Evolutionary conservation across 2,329 filamentous ascomycete species (phyloP), one percentile per base, ranked within the genome.

Genomic region (Verticillium albo-atrum): DNA sequence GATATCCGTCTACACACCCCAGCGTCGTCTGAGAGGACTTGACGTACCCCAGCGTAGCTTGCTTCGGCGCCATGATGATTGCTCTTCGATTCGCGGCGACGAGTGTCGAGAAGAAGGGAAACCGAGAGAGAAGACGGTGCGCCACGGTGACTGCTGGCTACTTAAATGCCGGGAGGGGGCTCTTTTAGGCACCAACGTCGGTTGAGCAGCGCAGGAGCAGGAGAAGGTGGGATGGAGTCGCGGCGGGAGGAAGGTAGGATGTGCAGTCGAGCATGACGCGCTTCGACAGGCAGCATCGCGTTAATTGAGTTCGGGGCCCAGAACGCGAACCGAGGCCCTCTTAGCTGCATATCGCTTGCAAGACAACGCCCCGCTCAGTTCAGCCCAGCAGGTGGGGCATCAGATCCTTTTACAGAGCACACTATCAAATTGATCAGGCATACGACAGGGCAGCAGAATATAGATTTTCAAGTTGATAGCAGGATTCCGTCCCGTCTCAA

Each of bases 31-130:
- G 90, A 64, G 82, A 81, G 68, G 87, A 78, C 75, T 85, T 88
- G 63, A 94, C 92, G 78, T 95, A 96, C 92, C 91, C 91, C 74
- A 96, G 78, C 62, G 90, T 96, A 68, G 90, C 87, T 77, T 96
- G 92, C 72, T 91, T 92, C 51, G 77, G 77, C 66, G 79, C 77
- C 77, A 81, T 80, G 51, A 51, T 17, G 23, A 27, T 12, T n/a
- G 53, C 27, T 51, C 55, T 28, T 28, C 26, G 37, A 52, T 51
- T 62, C 42, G 54, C 15, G 52, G 47, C 51, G 23, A 32, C n/a
- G 58, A 54, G 6, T 42, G 20, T 35, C 28, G 25, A 58, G 27
- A 27, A 34, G 34, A 37, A 54, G 53, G 23, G 51, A 27, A 54
- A 17, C 59, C 54, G 60, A 26, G 17, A 20, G 6, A 50, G 10